phyloP scores from a whole-genome alignment of 495 filamentous ascomycete genomes.

The Cryomyces minteri region DNA sequence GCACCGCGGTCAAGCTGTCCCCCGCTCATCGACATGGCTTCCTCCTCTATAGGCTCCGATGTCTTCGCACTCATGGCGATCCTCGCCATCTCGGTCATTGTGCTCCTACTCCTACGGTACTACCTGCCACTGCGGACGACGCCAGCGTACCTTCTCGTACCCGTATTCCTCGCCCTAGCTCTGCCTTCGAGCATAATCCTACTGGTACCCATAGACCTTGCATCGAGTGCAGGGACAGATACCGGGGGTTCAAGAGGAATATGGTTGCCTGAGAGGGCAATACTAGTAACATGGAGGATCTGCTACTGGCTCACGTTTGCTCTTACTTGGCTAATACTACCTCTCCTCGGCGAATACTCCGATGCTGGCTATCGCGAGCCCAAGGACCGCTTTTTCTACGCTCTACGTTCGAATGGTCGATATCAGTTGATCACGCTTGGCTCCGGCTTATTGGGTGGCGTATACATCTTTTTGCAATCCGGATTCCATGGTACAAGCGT shows the following conservation, averaged over 20 bases:
- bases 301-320: slow-evolving; percentile 93
- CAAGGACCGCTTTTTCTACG: slow-evolving; percentile 61
- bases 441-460: slow-evolving; percentile 46
- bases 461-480: slow-evolving; percentile 70
- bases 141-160: slow-evolving; percentile 75
- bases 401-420: slow-evolving; percentile 65
- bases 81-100: slow-evolving; percentile 49
- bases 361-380: slow-evolving; percentile 85
- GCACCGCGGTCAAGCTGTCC: not conserved
- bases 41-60: slow-evolving; percentile 40
- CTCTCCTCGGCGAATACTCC: slow-evolving; percentile 79
- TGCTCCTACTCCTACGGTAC: slow-evolving; percentile 67
- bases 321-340: slow-evolving; percentile 89
- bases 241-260: slow-evolving; percentile 46
- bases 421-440: slow-evolving; percentile 70
- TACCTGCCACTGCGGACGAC: slow-evolving; percentile 83
- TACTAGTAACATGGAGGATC: slow-evolving; percentile 79
- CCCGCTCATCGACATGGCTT: slow-evolving; percentile 3
- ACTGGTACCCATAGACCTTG: slow-evolving; percentile 88
- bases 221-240: slow-evolving; percentile 57
- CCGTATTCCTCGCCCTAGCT: slow-evolving; percentile 82
- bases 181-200: slow-evolving; percentile 89
- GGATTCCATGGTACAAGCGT: slow-evolving; percentile 45
- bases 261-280: slow-evolving; percentile 44
- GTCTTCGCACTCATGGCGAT: slow-evolving; percentile 58